These are phyloP conservation scores for Capronia americana DNA, from an alignment of 2,329 filamentous ascomycete species.

Conservation along the genomic window DNA sequence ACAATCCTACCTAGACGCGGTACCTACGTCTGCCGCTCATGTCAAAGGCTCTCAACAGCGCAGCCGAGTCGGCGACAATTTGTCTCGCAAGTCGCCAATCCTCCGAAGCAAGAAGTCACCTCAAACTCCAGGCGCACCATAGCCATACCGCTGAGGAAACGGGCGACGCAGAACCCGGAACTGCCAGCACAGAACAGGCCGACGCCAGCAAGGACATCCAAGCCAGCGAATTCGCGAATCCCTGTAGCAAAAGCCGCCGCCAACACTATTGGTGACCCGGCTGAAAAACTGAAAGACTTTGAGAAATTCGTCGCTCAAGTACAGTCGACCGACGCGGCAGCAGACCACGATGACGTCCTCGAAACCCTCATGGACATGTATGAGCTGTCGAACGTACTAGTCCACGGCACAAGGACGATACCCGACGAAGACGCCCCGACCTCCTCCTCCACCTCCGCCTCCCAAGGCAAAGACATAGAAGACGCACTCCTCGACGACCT, in stretches of 20 bases:
- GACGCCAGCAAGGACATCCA: not conserved
- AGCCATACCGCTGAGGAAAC: conserved; percentile 5
- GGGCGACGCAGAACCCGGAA: not conserved
- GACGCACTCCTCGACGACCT: conserved; percentile 44
- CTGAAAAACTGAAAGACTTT: conserved; percentile 22
- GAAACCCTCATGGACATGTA: conserved; percentile 27
- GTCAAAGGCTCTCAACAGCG: conserved; percentile 24
- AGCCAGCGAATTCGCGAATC: not conserved
- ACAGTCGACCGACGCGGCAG: conserved; percentile 26
- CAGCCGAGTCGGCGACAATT: conserved; percentile 23
- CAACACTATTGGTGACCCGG: conserved; percentile 13
- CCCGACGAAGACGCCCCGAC: conserved; percentile 15
- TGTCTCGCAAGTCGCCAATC: conserved; percentile 17
- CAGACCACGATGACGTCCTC: conserved; percentile 24
- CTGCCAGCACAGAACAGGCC: conserved; percentile 2
- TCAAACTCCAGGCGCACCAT: conserved; percentile 10
- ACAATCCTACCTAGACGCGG: conserved; percentile 30
- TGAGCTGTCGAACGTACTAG: conserved; percentile 30
- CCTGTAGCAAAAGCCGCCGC: conserved; percentile 7
- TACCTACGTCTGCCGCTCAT: conserved; percentile 33
- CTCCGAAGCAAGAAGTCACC: conserved; percentile 14
- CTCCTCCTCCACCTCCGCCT: conserved; percentile 19
- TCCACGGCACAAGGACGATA: conserved; percentile 32
- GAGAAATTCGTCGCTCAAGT: conserved; percentile 29
- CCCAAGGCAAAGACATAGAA: conserved; percentile 44